phyloP scores from a whole-genome alignment of 768 basidiomycete species.

The Mycena amicta region DNA sequence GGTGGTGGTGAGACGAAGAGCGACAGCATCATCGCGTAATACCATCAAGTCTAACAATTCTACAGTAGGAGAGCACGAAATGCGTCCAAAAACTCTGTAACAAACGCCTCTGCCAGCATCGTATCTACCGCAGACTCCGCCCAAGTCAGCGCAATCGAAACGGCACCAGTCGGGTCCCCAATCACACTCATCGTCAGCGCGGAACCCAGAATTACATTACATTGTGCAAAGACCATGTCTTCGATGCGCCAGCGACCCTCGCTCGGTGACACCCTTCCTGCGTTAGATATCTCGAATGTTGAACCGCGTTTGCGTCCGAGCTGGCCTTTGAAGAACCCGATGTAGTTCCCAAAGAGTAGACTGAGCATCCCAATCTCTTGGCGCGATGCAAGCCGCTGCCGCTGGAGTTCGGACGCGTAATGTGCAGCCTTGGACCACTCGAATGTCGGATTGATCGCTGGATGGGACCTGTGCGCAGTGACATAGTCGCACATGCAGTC shows the following conservation, averaged over 20 bases:
- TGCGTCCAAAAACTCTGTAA: not conserved
- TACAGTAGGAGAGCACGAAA: not conserved
- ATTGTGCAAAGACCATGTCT: not conserved
- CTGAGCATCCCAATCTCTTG: constrained; percentile 37
- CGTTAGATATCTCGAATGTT: not conserved
- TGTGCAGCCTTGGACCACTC: constrained; percentile 36
- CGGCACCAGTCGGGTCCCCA: not conserved
- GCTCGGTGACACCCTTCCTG: not conserved
- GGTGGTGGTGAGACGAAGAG: too few species aligned
- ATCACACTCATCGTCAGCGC: not conserved
- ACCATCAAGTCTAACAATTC: too few species aligned
- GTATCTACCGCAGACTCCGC: not conserved
- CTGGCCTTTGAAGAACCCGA: constrained; percentile 31
- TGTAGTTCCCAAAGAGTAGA: constrained; percentile 35
- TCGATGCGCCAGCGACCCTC: not conserved
- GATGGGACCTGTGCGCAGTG: constrained; percentile 26
- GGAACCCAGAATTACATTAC: not conserved
- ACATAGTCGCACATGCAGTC: constrained; percentile 38
- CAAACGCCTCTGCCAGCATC: not conserved
- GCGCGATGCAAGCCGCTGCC: constrained; percentile 20
- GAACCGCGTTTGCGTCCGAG: constrained; percentile 36
- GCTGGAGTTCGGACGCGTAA: constrained; percentile 31
- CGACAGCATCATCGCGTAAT: too few species aligned
- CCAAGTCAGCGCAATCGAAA: not conserved
- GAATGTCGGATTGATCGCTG: constrained; percentile 30